Conservation (phyloP, 2,329 filamentous ascomycete species). For the Ophiosphaerella korrae region DNA sequence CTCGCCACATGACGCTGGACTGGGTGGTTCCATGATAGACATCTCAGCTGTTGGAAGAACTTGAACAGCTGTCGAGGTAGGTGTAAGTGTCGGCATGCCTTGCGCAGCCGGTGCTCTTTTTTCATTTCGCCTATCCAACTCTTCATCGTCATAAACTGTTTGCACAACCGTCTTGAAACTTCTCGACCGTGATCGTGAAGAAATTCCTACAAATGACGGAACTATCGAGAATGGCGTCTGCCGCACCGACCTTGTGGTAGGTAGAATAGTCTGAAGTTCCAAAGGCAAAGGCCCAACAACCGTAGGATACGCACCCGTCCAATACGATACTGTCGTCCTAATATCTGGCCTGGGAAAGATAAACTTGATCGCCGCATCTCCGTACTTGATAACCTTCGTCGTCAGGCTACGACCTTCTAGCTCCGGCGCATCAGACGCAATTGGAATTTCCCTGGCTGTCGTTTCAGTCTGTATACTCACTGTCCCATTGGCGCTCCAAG, state of each 20-base stretch:
- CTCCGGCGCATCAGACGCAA: not conserved
- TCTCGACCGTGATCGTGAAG: slow-evolving; percentile 7
- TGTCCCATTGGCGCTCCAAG: not conserved
- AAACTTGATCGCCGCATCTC: slow-evolving; percentile 29
- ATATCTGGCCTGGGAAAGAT: slow-evolving; percentile 38
- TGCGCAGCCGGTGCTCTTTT: slow-evolving; percentile 5
- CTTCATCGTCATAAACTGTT: slow-evolving; percentile 5
- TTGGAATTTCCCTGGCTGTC: not conserved
- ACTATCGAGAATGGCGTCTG: slow-evolving; percentile 29
- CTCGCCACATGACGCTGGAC: slow-evolving; percentile 49
- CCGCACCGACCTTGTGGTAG: slow-evolving; percentile 29
- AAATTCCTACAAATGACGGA: slow-evolving; percentile 21
- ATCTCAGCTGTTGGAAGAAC: not conserved
- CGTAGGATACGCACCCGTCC: slow-evolving; percentile 37
- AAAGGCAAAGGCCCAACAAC: slow-evolving; percentile 31
- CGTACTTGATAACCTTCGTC: slow-evolving; percentile 34
- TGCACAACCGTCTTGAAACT: slow-evolving; percentile 19
- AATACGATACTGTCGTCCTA: slow-evolving; percentile 39
- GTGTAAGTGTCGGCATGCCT: slow-evolving; percentile 1
- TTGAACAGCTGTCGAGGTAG: not conserved
- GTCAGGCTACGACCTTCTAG: slow-evolving; percentile 14
- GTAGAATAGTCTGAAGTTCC: slow-evolving; percentile 21
- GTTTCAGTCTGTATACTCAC: not conserved
- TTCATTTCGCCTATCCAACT: not conserved
- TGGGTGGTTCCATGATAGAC: slow-evolving; percentile 8